Base-by-base conservation (phyloP, 306 rosid species). In the Gillenia trifoliata region DNA sequence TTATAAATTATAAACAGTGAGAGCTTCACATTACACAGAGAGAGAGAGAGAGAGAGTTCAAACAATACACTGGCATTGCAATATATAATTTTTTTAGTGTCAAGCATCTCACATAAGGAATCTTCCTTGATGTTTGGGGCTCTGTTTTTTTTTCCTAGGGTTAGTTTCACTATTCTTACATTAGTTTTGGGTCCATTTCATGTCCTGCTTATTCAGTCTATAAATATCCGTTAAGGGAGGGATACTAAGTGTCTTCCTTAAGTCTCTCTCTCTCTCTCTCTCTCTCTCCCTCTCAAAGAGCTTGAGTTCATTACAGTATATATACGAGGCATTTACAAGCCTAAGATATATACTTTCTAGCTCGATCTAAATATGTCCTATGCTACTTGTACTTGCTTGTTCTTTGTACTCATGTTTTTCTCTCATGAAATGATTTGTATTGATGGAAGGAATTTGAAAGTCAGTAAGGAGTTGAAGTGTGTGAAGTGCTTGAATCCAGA, bases 381-480 rank as follows among this genome's bases (percentile, higher is more conserved):
- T 68, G 68, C 76, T n/a, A 57, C 61, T 43, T 78, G 64, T 67
- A 72, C 83, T 72, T 78, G 70, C 83, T 74, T 90, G 12, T 64
- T 84, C 77, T 68, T 90, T 52, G 30, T 76, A 1, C 43, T 90
- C 57, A 23, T 87, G 64, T 52, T 92, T 74, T 81, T 89, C 67
- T 86, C 80, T 56, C 81, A 74, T 59, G 88, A 80, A 68, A 76
- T 89, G 31, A 36, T 76, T n/a, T 26, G 57, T 19, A 69, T n/a
- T 34, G 89, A 91, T 66, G 97, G 86, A 62, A 89, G 92, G 31
- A 81, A 64, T 38, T 26, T 86, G 85, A 82, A 66, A 73, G 56
- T 78, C 34, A 79, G 38, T 70, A 84, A 64, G 79, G 67, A 74
- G 4, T 62, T 72, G 68, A 70, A 75, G 11, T 47, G 75, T 71